A percentile compares a stretch with the other conserved stretches of the same genome.
Conservation (phyloP, 139 green algal species). For the Mesotaenium endlicherianum region DNA sequence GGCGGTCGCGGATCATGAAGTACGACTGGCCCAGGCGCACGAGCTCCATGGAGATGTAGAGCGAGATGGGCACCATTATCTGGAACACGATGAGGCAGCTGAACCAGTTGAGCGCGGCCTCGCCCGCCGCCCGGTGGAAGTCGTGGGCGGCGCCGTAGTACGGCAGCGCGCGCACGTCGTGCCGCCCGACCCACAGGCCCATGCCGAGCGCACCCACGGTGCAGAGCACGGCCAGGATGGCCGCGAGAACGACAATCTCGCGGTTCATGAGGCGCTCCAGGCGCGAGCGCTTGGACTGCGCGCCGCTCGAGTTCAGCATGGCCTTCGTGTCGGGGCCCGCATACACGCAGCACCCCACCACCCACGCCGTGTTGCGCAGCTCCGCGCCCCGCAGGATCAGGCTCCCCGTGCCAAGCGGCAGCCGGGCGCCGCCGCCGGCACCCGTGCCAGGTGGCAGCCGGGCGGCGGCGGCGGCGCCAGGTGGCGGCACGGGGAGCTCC, state of each 20-base stretch:
- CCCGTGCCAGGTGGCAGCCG: too few species aligned
- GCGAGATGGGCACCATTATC: conserved; percentile 95
- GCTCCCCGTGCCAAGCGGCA: conserved; percentile 22
- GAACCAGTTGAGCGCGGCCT: conserved; percentile 77
- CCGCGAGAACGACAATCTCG: conserved; percentile 45
- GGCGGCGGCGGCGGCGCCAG: too few species aligned
- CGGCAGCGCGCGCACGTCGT: conserved; percentile 24
- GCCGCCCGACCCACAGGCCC: conserved; percentile 9
- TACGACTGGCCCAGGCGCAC: conserved; percentile 64
- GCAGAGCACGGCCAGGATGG: conserved; percentile 57
- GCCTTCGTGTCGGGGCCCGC: conserved; percentile 79
- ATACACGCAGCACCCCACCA: conserved; percentile 83
- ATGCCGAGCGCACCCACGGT: conserved; percentile 29
- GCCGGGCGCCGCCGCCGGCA: background rate
- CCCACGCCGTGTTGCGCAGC: conserved; percentile 76
- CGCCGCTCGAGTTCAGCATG: conserved; percentile 69
- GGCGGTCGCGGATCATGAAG: conserved; percentile 41
- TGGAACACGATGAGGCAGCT: conserved; percentile 68
- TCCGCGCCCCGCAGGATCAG: conserved; percentile 55
- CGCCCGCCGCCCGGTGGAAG: conserved; percentile 15
- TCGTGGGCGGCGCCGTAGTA: conserved; percentile 24
- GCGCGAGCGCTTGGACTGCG: conserved; percentile 65
- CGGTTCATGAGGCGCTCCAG: conserved; percentile 51
- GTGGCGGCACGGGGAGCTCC: too few species aligned
- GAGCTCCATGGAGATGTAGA: conserved; percentile 96